Evolutionary conservation across 2,329 filamentous ascomycete species (phyloP).

Genomic region (Penicillium oxalicum): DNA sequence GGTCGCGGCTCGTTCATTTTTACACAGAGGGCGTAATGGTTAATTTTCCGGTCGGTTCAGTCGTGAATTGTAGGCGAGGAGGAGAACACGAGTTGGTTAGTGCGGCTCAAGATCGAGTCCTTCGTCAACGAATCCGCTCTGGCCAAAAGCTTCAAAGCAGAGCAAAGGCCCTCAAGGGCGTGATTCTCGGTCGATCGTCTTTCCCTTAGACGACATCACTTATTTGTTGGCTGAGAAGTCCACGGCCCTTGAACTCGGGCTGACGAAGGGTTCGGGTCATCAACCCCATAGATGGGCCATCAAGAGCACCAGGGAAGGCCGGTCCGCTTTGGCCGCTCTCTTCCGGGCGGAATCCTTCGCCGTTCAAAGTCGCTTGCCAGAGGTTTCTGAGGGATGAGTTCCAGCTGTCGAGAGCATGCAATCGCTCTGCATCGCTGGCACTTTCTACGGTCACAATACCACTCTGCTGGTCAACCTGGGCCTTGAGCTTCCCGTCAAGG

Average conservation of each 20-base stretch:
- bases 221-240: too few relatives aligned
- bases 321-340: conserved; percentile 26
- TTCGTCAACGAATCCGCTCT: too few relatives aligned
- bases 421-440: conserved; percentile 61
- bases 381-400: conserved; percentile 63
- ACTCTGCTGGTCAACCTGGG: conserved; percentile 81
- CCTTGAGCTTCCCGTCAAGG: conserved; percentile 77
- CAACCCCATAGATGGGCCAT: conserved; percentile 21
- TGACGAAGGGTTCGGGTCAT: conserved; percentile 20
- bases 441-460: conserved; percentile 78
- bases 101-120: too few relatives aligned
- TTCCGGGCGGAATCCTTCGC: conserved; percentile 57
- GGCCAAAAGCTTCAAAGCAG: too few relatives aligned
- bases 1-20: too few relatives aligned
- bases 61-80: too few relatives aligned
- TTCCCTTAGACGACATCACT: too few relatives aligned
- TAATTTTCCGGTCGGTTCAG: too few relatives aligned
- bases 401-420: conserved; percentile 67
- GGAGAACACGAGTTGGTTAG: too few relatives aligned
- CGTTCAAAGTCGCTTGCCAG: conserved; percentile 65
- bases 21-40: too few relatives aligned
- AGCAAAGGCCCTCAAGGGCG: too few relatives aligned
- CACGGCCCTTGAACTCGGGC: conserved; percentile 19
- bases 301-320: conserved; percentile 30
- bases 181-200: too few relatives aligned